Evolutionary conservation across 768 basidiomycete genomes (phyloP).

Genomic region (Daedaleopsis sinensis): DNA sequence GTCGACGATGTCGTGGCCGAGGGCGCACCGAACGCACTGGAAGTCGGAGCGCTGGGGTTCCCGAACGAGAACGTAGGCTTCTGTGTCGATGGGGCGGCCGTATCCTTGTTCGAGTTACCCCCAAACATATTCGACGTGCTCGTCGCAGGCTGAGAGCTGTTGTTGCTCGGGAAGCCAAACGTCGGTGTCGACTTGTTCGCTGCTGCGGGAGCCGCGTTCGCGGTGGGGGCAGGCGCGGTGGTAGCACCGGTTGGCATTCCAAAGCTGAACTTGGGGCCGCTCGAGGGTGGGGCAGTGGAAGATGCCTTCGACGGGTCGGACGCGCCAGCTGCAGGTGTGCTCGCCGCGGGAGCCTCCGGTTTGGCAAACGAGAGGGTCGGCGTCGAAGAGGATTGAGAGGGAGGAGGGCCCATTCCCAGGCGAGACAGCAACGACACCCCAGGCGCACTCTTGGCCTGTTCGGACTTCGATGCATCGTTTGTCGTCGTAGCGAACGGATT

Average conservation of each 20-base stretch:
- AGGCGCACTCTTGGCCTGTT: slow-evolving; percentile 2
- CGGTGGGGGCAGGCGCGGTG: not conserved
- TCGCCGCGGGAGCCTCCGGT: not conserved
- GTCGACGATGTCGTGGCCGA: not conserved
- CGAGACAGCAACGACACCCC: slow-evolving; percentile 19
- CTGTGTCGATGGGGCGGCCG: not conserved
- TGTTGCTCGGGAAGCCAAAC: slow-evolving; percentile 15
- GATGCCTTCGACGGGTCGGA: not conserved
- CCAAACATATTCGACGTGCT: slow-evolving; percentile 6
- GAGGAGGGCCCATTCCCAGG: slow-evolving; percentile 17
- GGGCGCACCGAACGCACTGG: slow-evolving; percentile 1
- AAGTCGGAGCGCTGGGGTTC: not conserved
- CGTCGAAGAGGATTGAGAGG: not conserved
- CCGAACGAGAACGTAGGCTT: slow-evolving; percentile 9
- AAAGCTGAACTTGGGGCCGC: slow-evolving; percentile 19
- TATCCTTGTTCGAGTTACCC: not conserved
- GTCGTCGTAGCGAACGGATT: not conserved
- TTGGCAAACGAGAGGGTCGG: slow-evolving; percentile 11
- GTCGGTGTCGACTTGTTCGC: slow-evolving; percentile 11
- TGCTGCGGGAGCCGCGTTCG: slow-evolving; percentile 1
- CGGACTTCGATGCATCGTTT: slow-evolving; percentile 3
- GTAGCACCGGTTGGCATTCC: slow-evolving; percentile 4
- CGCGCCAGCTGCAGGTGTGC: not conserved
- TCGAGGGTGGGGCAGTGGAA: slow-evolving; percentile 1
- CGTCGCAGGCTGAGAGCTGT: slow-evolving; percentile 1